Evolutionary conservation across 805 yeast genomes (phyloP), one percentile per base, ranked within the genome.

Genomic region (Candida sonorensis): DNA sequence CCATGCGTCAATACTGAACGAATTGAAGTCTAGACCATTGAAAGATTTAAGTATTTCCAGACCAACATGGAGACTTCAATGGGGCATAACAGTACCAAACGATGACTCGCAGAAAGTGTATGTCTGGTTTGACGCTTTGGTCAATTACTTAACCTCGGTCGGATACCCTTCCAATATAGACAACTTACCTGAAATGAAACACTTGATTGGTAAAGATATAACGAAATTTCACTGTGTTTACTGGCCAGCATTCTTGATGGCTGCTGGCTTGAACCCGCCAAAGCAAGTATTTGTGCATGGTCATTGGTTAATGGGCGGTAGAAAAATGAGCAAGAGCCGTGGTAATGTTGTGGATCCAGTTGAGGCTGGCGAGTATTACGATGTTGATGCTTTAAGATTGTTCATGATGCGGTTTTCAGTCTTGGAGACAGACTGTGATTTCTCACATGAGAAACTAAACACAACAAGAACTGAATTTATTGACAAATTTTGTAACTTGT

Each of bases 101-200:
- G 95, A 88, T 49, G 59, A 67, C 0, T 48, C 77, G 1, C 97
- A 90, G 51, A 79, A 71, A 29, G 77, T 92, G 33, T 92, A 92
- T 49, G 98, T 92, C 11, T 92, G 98, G 98, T 80, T 92, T 38
- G 98, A 92, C 60, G 98, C 98, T 0, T 64, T 92, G 27, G 67
- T 81, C 27, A 92, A 87, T 55, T 92, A 92, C 50, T 34, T 86
- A 4, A 83, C 97, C 1, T 69, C 85, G 1, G 29, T 41, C 5
- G 85, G 84, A 2, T 82, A 69, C 30, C 78, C 81, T 2, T 38
- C n/a, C n/a, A n/a, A n/a, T n/a, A n/a, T n/a, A n/a, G n/a, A n/a
- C n/a, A n/a, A n/a, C n/a, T 29, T 42, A 17, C 57, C 57, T 35
- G 50, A 25, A 45, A 53, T 35, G 21, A 75, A 79, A 0, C 97